Percentiles rank a stretch among this genome's conserved stretches.
Evolutionary conservation across 495 filamentous ascomycete species (phyloP).

Genomic region (Cercophora sp.): DNA sequence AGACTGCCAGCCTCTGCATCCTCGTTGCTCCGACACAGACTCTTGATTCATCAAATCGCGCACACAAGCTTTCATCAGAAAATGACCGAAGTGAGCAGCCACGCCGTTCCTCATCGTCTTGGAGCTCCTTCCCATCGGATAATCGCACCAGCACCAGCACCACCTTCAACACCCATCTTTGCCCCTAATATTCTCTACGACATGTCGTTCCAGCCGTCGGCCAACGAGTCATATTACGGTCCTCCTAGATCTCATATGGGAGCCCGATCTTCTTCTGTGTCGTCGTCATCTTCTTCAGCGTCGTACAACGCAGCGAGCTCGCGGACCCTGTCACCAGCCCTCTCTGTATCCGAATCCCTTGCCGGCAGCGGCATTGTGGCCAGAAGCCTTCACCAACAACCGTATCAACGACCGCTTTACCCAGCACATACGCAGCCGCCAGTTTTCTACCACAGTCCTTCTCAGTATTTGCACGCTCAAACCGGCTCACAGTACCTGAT

Average conservation of each 20-base stretch:
- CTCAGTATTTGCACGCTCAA: constrained; percentile 19
- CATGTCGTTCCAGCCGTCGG: constrained; percentile 12
- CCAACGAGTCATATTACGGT: constrained; percentile 2
- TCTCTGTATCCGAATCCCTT: constrained; percentile 4
- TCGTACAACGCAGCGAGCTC: constrained; percentile 14
- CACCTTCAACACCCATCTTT: background rate
- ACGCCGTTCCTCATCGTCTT: constrained; percentile 14
- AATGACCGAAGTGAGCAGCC: constrained; percentile 23
- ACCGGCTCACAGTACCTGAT: constrained; percentile 10
- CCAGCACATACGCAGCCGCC: constrained; percentile 4
- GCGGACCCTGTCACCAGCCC: constrained; percentile 22
- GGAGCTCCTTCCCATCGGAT: constrained; percentile 16
- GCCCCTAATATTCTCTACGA: constrained; percentile 9
- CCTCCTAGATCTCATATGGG: constrained; percentile 4
- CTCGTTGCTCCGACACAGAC: background rate
- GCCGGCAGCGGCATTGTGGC: background rate
- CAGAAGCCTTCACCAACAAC: constrained; percentile 11
- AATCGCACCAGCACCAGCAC: constrained; percentile 15
- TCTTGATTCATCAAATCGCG: background rate
- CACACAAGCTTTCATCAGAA: background rate
- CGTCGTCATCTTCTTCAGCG: constrained; percentile 19
- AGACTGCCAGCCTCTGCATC: background rate
- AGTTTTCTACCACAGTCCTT: constrained; percentile 10
- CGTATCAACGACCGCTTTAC: background rate
- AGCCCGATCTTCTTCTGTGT: constrained; percentile 22